Conservation (phyloP, 2,329 filamentous ascomycete species). For the Fusarium sambucinum region DNA sequence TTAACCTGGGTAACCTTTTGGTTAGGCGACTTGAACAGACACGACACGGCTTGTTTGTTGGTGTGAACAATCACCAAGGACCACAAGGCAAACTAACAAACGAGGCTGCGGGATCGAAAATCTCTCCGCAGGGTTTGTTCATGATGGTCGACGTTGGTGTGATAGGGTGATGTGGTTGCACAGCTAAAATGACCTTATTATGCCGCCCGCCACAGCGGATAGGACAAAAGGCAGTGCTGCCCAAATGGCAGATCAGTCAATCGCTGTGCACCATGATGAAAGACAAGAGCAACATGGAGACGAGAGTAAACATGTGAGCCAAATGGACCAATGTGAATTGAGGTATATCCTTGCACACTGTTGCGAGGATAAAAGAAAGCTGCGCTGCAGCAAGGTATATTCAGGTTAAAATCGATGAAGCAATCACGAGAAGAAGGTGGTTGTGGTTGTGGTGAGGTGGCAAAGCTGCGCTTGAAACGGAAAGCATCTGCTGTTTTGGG, state of each 20-base stretch:
- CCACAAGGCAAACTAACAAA: conserved; percentile 15
- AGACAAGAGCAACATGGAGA: conserved; percentile 9
- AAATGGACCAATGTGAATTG: conserved; percentile 13
- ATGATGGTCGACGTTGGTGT: conserved; percentile 24
- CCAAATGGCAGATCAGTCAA: conserved; percentile 26
- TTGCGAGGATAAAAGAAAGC: conserved; percentile 11
- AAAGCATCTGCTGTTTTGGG: conserved; percentile 40
- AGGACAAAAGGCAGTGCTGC: conserved; percentile 25
- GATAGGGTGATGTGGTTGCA: conserved; percentile 33
- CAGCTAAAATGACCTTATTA: conserved; percentile 35
- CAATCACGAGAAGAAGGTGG: conserved; percentile 29
- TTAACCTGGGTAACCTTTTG: conserved; percentile 19
- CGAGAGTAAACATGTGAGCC: conserved; percentile 6
- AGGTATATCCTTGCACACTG: conserved; percentile 9
- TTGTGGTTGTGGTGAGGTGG: conserved; percentile 39
- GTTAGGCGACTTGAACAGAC: conserved; percentile 22
- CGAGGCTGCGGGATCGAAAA: conserved; percentile 33
- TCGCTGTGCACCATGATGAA: conserved; percentile 31
- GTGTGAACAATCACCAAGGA: conserved; percentile 24
- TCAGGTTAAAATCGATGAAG: conserved; percentile 17
- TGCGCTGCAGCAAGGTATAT: conserved; percentile 1
- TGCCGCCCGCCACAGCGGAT: conserved; percentile 37
- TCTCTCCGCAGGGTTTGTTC: conserved; percentile 15
- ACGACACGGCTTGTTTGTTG: conserved; percentile 21
- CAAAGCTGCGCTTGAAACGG: conserved; percentile 41